These are phyloP conservation scores for Scleroderma citrinum DNA, from an alignment of 768 basidiomycete genomes.

Conservation along the genomic window DNA sequence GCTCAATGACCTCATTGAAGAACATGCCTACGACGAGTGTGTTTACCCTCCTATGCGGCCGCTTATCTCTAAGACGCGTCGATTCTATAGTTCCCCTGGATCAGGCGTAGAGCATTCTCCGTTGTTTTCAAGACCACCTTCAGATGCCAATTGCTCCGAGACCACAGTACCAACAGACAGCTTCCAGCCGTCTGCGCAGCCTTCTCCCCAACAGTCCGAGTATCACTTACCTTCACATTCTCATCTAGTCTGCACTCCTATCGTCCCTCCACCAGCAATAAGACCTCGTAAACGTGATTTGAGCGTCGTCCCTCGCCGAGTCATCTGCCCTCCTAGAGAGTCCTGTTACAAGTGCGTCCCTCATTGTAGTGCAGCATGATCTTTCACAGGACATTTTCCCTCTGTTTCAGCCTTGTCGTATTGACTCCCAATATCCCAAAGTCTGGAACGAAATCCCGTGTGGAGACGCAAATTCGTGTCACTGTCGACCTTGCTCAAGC, in stretches of 20 bases:
- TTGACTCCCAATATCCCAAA: slow-evolving; percentile 80
- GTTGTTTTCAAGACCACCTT: slow-evolving; percentile 6
- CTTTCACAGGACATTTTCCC: slow-evolving; percentile 10
- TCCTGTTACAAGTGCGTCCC: slow-evolving; percentile 66
- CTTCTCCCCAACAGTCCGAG: slow-evolving; percentile 21
- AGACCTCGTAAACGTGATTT: slow-evolving; percentile 52
- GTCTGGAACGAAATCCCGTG: slow-evolving; percentile 81
- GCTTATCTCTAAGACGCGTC: slow-evolving; percentile 1
- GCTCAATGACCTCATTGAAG: slow-evolving; percentile 69
- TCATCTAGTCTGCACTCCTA: slow-evolving; percentile 48
- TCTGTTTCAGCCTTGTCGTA: slow-evolving; percentile 58
- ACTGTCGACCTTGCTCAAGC: slow-evolving; percentile 73
- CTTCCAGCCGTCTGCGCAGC: slow-evolving; percentile 28
- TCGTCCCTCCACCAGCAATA: slow-evolving; percentile 61
- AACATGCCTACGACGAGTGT: slow-evolving; percentile 72
- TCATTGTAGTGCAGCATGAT: slow-evolving; percentile 2
- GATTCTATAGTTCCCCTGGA: slow-evolving; percentile 12
- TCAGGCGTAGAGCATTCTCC: slow-evolving; percentile 16
- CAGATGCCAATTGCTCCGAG: slow-evolving; percentile 33
- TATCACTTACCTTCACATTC: slow-evolving; percentile 31
- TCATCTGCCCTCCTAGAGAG: slow-evolving; percentile 69
- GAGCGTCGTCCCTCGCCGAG: slow-evolving; percentile 44
- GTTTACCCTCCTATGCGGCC: slow-evolving; percentile 21
- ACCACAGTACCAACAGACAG: slow-evolving; percentile 25
- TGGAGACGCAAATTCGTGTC: slow-evolving; percentile 92